A percentile compares a stretch with the other conserved stretches of the same genome.
Evolutionary conservation across 768 basidiomycete genomes (phyloP).

Genomic region (Agaricus subrufescens): DNA sequence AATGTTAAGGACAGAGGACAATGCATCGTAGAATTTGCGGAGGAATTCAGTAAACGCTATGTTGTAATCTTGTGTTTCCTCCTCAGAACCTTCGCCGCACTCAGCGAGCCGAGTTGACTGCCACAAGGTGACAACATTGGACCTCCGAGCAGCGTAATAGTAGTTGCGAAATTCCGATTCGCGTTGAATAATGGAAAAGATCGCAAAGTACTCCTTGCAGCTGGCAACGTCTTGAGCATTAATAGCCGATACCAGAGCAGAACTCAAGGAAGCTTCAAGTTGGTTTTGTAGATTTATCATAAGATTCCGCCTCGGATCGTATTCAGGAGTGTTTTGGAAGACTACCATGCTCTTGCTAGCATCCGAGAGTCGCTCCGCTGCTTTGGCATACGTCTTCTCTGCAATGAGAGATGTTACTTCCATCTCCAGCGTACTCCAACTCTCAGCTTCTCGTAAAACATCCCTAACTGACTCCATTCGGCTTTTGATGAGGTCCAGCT

Average conservation of each 20-base stretch:
- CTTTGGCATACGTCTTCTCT: constrained; percentile 79
- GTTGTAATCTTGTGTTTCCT: constrained; percentile 1
- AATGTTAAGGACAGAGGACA: constrained; percentile 58
- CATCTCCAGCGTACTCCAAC: constrained; percentile 91
- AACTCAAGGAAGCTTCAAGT: constrained; percentile 87
- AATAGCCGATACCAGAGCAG: constrained; percentile 87
- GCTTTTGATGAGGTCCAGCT: constrained; percentile 77
- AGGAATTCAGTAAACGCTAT: constrained; percentile 65
- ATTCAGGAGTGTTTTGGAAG: constrained; percentile 90
- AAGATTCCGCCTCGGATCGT: constrained; percentile 78
- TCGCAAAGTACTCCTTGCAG: constrained; percentile 76
- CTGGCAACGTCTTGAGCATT: constrained; percentile 68
- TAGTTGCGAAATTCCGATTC: constrained; percentile 92
- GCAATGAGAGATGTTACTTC: constrained; percentile 85
- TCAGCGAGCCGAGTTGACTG: constrained; percentile 51
- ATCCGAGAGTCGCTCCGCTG: constrained; percentile 88
- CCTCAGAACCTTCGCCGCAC: constrained; percentile 21
- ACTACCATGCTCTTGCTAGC: constrained; percentile 87
- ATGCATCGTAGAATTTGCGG: constrained; percentile 65
- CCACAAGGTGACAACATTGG: constrained; percentile 66
- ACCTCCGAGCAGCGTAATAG: constrained; percentile 83
- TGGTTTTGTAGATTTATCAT: constrained; percentile 95
- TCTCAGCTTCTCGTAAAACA: constrained; percentile 91
- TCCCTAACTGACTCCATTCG: constrained; percentile 88
- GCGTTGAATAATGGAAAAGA: constrained; percentile 88